Conservation (phyloP, 768 basidiomycete species). For the Trametes gibbosa region DNA sequence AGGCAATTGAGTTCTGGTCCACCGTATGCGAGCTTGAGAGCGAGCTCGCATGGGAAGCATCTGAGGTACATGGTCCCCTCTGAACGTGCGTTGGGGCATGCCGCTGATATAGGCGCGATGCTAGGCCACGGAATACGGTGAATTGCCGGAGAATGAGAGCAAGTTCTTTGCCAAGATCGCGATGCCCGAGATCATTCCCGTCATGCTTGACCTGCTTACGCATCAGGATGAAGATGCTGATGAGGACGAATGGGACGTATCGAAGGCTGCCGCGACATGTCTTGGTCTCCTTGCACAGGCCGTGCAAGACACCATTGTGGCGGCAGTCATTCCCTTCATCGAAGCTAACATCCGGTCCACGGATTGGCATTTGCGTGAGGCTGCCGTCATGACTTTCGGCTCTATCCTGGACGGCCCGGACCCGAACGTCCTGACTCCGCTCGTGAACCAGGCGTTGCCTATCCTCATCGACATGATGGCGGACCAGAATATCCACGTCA, state of each 20-base stretch:
- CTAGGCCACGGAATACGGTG: conserved; percentile 88
- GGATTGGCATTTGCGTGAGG: conserved; percentile 96
- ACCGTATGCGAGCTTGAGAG: conserved; percentile 98
- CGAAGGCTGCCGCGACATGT: conserved; percentile 96
- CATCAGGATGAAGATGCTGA: conserved; percentile 96
- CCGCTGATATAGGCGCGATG: neutral
- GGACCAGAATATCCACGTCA: conserved; percentile 81
- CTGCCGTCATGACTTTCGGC: conserved; percentile 97
- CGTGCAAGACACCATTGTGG: conserved; percentile 87
- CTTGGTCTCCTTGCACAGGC: conserved; percentile 85
- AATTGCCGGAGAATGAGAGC: conserved; percentile 80
- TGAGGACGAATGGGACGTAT: conserved; percentile 98
- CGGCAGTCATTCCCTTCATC: conserved; percentile 95
- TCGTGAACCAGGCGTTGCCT: conserved; percentile 92
- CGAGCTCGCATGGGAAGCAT: conserved; percentile 85
- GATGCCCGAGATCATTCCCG: conserved; percentile 91
- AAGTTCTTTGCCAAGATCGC: conserved; percentile 94
- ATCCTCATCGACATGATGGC: conserved; percentile 95
- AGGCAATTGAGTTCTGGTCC: conserved; percentile 99
- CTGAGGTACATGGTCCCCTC: conserved; percentile 59
- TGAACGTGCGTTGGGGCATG: neutral
- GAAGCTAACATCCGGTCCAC: conserved; percentile 90
- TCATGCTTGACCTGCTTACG: conserved; percentile 82
- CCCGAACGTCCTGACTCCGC: conserved; percentile 78
- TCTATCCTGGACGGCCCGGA: conserved; percentile 97